These are phyloP conservation scores for Arachnopeziza araneosa DNA, from an alignment of 2,329 filamentous ascomycete genomes.

Conservation along the genomic window DNA sequence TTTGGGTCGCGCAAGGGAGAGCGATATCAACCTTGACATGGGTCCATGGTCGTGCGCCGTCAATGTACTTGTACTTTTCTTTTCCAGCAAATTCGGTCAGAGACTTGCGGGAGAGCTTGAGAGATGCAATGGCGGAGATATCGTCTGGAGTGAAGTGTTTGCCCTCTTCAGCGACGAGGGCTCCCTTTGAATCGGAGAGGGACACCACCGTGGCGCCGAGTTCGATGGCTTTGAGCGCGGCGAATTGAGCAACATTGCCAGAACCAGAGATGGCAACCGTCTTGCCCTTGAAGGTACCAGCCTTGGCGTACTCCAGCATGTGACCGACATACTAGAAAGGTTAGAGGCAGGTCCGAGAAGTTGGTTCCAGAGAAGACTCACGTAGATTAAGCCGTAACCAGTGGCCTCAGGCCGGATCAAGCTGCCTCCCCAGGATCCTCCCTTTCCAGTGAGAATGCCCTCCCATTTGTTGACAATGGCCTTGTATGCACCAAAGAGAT, in stretches of 20 bases:
- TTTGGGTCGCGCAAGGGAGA: constrained; percentile 91
- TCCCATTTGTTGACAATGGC: constrained; percentile 86
- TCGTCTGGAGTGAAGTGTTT: constrained; percentile 73
- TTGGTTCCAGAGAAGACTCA: constrained; percentile 32
- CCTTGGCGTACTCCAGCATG: constrained; percentile 90
- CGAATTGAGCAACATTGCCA: constrained; percentile 97
- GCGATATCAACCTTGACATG: constrained; percentile 89
- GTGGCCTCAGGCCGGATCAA: constrained; percentile 96
- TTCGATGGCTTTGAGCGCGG: constrained; percentile 92
- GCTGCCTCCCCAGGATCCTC: constrained; percentile 83
- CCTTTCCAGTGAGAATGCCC: constrained; percentile 95
- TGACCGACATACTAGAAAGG: constrained; percentile 66
- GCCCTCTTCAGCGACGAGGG: constrained; percentile 68
- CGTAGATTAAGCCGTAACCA: constrained; percentile 91
- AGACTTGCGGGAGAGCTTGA: constrained; percentile 84
- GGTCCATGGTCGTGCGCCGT: constrained; percentile 83
- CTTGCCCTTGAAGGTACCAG: constrained; percentile 84
- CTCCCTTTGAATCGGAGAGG: constrained; percentile 86
- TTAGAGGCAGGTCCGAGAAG: not conserved
- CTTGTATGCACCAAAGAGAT: constrained; percentile 91
- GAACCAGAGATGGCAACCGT: constrained; percentile 93
- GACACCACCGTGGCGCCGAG: constrained; percentile 90
- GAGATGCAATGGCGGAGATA: constrained; percentile 68
- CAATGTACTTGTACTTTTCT: constrained; percentile 73
- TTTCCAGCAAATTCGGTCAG: constrained; percentile 68